phyloP scores from a whole-genome alignment of 2,329 filamentous ascomycete genomes.

The Waltergamsia citrina region DNA sequence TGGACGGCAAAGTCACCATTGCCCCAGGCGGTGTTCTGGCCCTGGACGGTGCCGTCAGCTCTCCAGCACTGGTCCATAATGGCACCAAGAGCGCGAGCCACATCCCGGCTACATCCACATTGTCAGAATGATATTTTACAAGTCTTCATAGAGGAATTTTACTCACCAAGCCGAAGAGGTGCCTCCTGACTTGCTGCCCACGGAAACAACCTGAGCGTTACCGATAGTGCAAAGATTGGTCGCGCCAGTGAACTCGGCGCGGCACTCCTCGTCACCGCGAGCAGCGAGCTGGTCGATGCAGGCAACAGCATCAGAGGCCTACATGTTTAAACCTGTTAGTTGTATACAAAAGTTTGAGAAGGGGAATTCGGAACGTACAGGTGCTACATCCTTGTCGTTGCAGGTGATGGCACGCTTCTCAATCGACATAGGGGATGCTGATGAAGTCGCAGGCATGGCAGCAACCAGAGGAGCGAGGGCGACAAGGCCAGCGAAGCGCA shows the following conservation, averaged over 20 bases:
- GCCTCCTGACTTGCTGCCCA: not conserved
- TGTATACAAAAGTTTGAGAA: no score
- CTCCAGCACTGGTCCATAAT: conserved; percentile 2
- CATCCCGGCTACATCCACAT: not conserved
- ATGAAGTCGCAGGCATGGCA: no score
- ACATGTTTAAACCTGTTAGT: no score
- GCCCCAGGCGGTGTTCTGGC: not conserved
- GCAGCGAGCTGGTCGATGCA: conserved; percentile 1
- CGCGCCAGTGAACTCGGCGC: not conserved
- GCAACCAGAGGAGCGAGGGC: no score
- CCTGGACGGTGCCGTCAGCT: not conserved
- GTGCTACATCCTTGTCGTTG: no score
- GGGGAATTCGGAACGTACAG: no score
- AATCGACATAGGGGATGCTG: no score
- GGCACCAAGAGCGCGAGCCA: not conserved
- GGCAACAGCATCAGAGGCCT: not conserved
- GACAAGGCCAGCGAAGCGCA: no score
- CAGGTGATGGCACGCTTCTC: no score
- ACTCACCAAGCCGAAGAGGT: not conserved
- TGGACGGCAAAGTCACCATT: conserved; percentile 1
- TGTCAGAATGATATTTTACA: not conserved
- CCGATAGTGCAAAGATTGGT: not conserved
- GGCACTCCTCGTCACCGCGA: not conserved
- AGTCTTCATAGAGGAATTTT: not conserved
- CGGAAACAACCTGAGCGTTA: not conserved